A percentile compares a stretch with the other conserved stretches of the same genome.
phyloP scores from a whole-genome alignment of 2,329 filamentous ascomycete genomes.

The Cladophialophora bantiana region DNA sequence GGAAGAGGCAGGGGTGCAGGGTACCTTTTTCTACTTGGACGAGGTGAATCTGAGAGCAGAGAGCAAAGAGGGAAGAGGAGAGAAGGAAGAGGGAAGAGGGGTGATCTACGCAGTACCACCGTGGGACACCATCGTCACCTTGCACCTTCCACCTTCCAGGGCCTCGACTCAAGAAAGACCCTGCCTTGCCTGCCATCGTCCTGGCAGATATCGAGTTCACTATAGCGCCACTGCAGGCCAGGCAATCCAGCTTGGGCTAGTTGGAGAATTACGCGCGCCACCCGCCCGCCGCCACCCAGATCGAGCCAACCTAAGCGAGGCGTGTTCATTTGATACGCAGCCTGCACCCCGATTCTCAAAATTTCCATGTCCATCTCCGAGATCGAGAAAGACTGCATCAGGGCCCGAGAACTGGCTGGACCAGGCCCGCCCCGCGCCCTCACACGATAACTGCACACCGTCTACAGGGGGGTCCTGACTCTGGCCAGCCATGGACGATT shows the following conservation, averaged over 20 bases:
- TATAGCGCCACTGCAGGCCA: background rate
- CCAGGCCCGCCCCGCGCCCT: conserved; percentile 12
- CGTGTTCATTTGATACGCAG: conserved; percentile 7
- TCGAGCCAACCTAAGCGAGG: conserved; percentile 27
- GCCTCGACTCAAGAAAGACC: conserved; percentile 2
- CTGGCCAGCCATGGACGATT: conserved; percentile 74
- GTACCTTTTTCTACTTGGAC: background rate
- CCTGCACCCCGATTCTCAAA: background rate
- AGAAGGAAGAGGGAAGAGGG: background rate
- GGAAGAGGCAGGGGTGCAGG: conserved; percentile 15
- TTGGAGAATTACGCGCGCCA: background rate
- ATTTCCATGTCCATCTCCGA: conserved; percentile 10
- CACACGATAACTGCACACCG: conserved; percentile 1
- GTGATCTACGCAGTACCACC: conserved; percentile 2
- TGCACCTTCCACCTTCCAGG: background rate
- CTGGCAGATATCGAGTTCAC: background rate
- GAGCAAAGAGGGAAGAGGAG: too few relatives aligned
- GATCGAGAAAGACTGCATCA: background rate
- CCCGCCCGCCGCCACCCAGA: conserved; percentile 9
- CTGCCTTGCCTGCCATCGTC: background rate
- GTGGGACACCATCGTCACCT: conserved; percentile 1
- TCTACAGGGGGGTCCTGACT: background rate
- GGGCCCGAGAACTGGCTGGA: conserved; percentile 1
- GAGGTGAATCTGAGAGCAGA: background rate
- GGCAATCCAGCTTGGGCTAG: background rate